These are phyloP conservation scores for Linum usitatissimum DNA, from an alignment of 345 rosid genomes.

Conservation along the genomic window DNA sequence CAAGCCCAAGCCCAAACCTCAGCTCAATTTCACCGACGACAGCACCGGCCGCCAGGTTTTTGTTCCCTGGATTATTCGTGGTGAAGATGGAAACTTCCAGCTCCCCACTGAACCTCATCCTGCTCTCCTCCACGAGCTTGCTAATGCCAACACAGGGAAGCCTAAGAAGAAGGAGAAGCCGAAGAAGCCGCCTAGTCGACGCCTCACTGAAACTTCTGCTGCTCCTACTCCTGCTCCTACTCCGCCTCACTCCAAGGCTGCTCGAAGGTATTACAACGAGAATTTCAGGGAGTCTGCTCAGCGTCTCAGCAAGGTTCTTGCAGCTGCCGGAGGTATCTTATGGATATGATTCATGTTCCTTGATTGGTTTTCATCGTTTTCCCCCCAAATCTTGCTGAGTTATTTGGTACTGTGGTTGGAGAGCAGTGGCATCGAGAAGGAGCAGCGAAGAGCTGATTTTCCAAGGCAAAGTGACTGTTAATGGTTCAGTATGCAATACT, in stretches of 20 bases:
- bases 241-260: slow-evolving; percentile 52
- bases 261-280: slow-evolving; percentile 77
- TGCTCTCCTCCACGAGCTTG: slow-evolving; percentile 43
- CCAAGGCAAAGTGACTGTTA: slow-evolving; percentile 77
- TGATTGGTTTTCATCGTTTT: background rate
- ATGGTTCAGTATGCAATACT: slow-evolving; percentile 65
- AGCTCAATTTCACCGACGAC: slow-evolving; percentile 2
- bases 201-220: slow-evolving; percentile 10
- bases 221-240: slow-evolving; percentile 16
- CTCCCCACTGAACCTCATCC: slow-evolving; percentile 70
- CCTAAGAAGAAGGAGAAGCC: slow-evolving; percentile 39
- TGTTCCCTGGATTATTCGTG: slow-evolving; percentile 92
- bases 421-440: slow-evolving; percentile 80
- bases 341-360: background rate
- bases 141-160: slow-evolving; percentile 50
- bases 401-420: background rate
- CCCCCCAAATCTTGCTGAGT: background rate
- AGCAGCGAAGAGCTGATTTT: slow-evolving; percentile 79
- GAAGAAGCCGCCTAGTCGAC: slow-evolving; percentile 14
- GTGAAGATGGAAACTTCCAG: slow-evolving; percentile 71
- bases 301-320: slow-evolving; percentile 83
- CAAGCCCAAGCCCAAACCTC: slow-evolving; percentile 37
- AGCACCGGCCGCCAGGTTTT: slow-evolving; percentile 32
- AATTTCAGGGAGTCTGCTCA: slow-evolving; percentile 58
- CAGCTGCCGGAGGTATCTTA: slow-evolving; percentile 81